Conservation (phyloP, 352 stramenopile species). For the Globisporangium orthogonon region DNA sequence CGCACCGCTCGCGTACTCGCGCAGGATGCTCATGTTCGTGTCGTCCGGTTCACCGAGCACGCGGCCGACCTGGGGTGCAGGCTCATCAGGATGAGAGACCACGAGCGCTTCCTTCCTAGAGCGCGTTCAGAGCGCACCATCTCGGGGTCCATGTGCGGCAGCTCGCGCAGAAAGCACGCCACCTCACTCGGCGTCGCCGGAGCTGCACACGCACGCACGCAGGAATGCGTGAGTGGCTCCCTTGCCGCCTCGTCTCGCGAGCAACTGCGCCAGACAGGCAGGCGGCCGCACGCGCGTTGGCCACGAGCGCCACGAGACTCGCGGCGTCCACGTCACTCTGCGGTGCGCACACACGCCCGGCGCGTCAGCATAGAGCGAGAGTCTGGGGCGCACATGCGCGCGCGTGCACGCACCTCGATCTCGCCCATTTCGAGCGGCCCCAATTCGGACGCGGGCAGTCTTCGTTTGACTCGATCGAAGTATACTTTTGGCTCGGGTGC, state of each 20-base stretch:
- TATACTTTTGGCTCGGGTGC: no score
- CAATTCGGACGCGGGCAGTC: no score
- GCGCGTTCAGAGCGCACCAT: constrained; percentile 25
- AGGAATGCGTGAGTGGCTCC: no score
- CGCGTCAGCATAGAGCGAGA: no score
- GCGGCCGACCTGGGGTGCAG: constrained; percentile 32
- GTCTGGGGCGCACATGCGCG: no score
- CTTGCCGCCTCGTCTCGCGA: no score
- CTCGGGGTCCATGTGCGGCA: constrained; percentile 58
- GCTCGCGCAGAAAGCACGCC: constrained; percentile 55
- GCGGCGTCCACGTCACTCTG: constrained; percentile 11
- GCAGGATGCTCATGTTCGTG: constrained; percentile 48
- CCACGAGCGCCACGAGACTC: constrained; percentile 39
- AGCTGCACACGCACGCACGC: constrained; percentile 10
- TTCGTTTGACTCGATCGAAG: no score
- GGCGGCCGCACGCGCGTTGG: constrained; percentile 28
- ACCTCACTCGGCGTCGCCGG: constrained; percentile 46
- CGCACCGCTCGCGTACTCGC: constrained; percentile 60
- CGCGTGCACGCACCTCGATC: no score
- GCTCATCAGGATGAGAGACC: neutral
- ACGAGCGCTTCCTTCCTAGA: no score
- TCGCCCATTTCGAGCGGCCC: no score
- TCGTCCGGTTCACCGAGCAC: constrained; percentile 63
- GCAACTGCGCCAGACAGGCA: neutral
- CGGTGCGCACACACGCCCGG: no score